Evolutionary conservation across 2,329 filamentous ascomycete species (phyloP).

Genomic region (Pestalotiopsis sp.): DNA sequence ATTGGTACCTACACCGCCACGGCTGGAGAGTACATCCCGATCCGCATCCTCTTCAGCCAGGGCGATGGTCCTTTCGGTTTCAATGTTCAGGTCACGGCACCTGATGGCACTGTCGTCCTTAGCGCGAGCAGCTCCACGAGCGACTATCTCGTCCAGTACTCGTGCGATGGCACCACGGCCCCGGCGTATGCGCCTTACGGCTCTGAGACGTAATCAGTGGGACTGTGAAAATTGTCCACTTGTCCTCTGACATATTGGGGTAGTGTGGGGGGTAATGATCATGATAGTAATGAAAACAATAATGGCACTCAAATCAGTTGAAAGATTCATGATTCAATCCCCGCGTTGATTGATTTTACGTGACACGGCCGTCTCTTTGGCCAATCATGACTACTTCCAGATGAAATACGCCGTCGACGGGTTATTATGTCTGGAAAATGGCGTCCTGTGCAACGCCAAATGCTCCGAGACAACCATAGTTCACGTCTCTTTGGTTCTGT

Average conservation of each 20-base stretch:
- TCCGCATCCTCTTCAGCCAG: conserved; percentile 1
- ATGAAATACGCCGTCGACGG: no score
- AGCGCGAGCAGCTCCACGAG: neutral
- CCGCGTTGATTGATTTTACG: neutral
- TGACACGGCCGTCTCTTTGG: neutral
- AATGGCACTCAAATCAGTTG: neutral
- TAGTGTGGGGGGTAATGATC: neutral
- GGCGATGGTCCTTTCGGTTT: neutral
- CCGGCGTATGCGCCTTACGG: neutral
- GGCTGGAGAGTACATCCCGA: neutral
- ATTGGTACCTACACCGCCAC: neutral
- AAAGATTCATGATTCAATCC: neutral
- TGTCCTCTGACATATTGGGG: neutral
- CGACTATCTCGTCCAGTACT: neutral
- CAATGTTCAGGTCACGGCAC: conserved; percentile 2
- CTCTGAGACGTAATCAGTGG: neutral
- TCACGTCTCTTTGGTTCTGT: neutral
- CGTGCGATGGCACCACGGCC: conserved; percentile 1
- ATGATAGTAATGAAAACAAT: neutral
- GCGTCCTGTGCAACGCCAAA: neutral
- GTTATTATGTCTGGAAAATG: no score
- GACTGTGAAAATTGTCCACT: neutral
- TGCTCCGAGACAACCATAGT: neutral
- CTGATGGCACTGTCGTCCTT: neutral
- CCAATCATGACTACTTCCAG: no score